A percentile compares a stretch with the other conserved stretches of the same genome.
phyloP scores from a whole-genome alignment of 805 yeast species.

The Candida boidinii region DNA sequence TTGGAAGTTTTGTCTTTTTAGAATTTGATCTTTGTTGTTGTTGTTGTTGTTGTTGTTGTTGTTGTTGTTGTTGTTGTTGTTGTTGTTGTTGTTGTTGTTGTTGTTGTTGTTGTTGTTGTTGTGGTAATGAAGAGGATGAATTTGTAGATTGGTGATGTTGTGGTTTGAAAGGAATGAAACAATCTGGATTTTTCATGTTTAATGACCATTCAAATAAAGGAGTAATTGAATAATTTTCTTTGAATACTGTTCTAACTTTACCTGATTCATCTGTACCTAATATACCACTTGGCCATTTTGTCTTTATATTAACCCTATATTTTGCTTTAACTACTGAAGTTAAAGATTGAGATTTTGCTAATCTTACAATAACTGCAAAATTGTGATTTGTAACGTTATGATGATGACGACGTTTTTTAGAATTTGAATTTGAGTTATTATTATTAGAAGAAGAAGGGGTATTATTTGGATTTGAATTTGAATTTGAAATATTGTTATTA shows the following conservation, averaged over 20 bases:
- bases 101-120: not conserved
- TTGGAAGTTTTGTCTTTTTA: no score
- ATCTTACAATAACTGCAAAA: slow-evolving; percentile 40
- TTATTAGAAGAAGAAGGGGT: not conserved
- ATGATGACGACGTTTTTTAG: slow-evolving; percentile 3
- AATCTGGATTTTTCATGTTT: slow-evolving; percentile 29
- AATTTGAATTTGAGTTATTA: not conserved
- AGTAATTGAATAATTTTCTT: slow-evolving; percentile 33
- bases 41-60: no score
- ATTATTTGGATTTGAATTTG: not conserved
- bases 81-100: no score
- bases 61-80: no score
- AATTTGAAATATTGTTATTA: slow-evolving; percentile 3
- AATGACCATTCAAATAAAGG: slow-evolving; percentile 35
- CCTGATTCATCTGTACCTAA: slow-evolving; percentile 30
- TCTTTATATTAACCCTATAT: slow-evolving; percentile 32
- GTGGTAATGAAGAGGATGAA: not conserved
- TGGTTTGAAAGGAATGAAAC: slow-evolving; percentile 24
- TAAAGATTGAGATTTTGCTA: slow-evolving; percentile 30
- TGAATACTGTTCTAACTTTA: slow-evolving; percentile 29
- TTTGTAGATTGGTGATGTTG: slow-evolving; percentile 1
- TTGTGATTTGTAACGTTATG: slow-evolving; percentile 33
- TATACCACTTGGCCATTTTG: slow-evolving; percentile 34
- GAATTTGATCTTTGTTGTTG: no score
- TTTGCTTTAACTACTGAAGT: slow-evolving; percentile 29